Conservation (phyloP, 2,329 filamentous ascomycete genomes). For the Rhinocladiella similis region DNA sequence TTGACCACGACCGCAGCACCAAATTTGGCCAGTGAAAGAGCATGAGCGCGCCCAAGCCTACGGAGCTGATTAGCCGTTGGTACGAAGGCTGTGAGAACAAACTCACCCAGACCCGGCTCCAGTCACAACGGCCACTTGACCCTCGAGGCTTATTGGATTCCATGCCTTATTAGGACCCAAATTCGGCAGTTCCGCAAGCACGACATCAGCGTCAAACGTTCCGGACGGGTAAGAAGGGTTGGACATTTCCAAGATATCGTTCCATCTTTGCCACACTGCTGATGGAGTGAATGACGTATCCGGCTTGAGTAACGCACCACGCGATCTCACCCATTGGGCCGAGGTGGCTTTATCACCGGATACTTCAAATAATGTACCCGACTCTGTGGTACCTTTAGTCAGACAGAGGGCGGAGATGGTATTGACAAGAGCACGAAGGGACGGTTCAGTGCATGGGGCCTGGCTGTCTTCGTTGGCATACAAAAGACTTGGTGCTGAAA, state of each 20-base stretch:
- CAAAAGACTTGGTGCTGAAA: slow-evolving; percentile 50
- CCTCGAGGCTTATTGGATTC: slow-evolving; percentile 49
- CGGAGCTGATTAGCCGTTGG: slow-evolving; percentile 58
- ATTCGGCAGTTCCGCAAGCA: slow-evolving; percentile 80
- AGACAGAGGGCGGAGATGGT: slow-evolving; percentile 35
- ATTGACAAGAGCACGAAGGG: too few species aligned
- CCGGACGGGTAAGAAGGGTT: slow-evolving; percentile 78
- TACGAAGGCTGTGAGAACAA: neutral
- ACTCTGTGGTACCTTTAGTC: slow-evolving; percentile 80
- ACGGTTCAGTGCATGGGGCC: too few species aligned
- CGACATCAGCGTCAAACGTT: slow-evolving; percentile 79
- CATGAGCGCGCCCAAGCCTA: slow-evolving; percentile 85
- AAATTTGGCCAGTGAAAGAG: slow-evolving; percentile 77
- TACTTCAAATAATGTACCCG: slow-evolving; percentile 93
- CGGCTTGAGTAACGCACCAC: slow-evolving; percentile 82
- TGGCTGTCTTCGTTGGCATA: too few species aligned
- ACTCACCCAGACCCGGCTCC: slow-evolving; percentile 16
- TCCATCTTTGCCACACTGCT: slow-evolving; percentile 84
- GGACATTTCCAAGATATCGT: slow-evolving; percentile 81
- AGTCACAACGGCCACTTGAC: slow-evolving; percentile 13
- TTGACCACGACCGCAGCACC: slow-evolving; percentile 88
- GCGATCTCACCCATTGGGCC: slow-evolving; percentile 88
- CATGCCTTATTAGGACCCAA: slow-evolving; percentile 66
- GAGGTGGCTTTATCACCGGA: slow-evolving; percentile 57
- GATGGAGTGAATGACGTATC: slow-evolving; percentile 85